These are phyloP conservation scores for Daldinia grandis DNA, from an alignment of 495 filamentous ascomycete species.

Conservation along the genomic window DNA sequence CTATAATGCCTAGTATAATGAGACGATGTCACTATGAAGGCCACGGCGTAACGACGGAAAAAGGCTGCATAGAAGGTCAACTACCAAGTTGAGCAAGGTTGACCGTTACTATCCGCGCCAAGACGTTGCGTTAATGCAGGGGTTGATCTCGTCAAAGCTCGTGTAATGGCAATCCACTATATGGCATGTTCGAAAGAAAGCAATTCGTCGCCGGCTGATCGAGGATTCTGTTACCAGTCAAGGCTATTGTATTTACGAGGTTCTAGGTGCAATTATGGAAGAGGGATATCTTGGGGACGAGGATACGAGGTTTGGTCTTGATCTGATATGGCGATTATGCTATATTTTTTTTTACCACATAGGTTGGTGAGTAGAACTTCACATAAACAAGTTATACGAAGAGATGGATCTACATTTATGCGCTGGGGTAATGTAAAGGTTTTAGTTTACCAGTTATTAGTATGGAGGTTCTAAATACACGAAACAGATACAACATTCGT, in stretches of 20 bases:
- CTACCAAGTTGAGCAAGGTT: conserved; percentile 23
- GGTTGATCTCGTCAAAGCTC: conserved; percentile 18
- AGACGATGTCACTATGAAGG: background rate
- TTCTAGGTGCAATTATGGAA: background rate
- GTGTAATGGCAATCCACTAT: conserved; percentile 2
- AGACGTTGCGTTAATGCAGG: conserved; percentile 28
- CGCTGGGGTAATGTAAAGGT: background rate
- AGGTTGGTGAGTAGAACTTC: background rate
- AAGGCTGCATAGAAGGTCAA: conserved; percentile 12
- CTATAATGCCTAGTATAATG: background rate
- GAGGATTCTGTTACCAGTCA: background rate
- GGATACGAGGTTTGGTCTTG: too few relatives aligned
- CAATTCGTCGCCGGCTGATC: background rate
- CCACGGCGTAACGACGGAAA: conserved; percentile 13
- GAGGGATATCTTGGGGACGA: too few relatives aligned
- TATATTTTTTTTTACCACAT: too few relatives aligned
- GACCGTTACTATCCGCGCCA: conserved; percentile 11
- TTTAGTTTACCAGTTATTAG: background rate
- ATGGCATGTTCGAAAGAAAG: background rate
- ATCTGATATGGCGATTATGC: too few relatives aligned
- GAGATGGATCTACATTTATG: background rate
- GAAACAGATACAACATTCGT: background rate
- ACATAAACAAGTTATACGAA: background rate
- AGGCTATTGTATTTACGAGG: background rate
- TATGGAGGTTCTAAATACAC: background rate